Evolutionary conservation across 169 alveolate species (phyloP), one percentile per base, ranked within the genome.

Genomic region (Cryptosporidium sp.): DNA sequence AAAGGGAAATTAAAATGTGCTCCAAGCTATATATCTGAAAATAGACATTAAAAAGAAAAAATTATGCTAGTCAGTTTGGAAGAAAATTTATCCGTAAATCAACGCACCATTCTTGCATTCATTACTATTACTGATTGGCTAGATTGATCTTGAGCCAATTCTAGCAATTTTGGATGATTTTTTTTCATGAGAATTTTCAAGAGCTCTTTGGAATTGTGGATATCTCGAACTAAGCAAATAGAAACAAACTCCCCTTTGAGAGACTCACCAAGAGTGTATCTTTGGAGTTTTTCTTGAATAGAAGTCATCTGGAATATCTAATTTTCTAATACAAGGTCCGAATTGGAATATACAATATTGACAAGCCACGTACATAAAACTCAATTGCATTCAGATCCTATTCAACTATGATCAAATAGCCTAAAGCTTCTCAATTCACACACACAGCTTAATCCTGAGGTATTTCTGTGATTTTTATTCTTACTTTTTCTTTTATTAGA

Each of bases 31-130:
- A 80, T 31, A 80, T 50, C 89, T 80, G 52, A 6, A 41, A 55
- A 21, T 58, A 45, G 5, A 48, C 21, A 18, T 52, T 33, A 9
- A 55, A 26, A 58, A 33, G 10, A 23, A 52, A 18, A 21, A 12
- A 21, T 21, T 26, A 3, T 21, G 9, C 10, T 23, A 55, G 67
- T 23, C 18, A 23, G 14, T 55, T 26, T 23, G 67, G 35, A 21
- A 35, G 2, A 65, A 35, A 10, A 29, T 33, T 0, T 29, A n/a
- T 1, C 23, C 2, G 71, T n/a, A 35, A 5, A 33, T 31, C 4
- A 65, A 80, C 89, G 12, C 26, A 80, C 89, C 89, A 80, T 80
- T 26, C 23, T 80, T 18, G 89, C 89, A 31, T 80, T 80, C 70
- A 80, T 37, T 12, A 80, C n/a, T n/a, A 80, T 14, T 6, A 59